phyloP scores from a whole-genome alignment of 108 stramenopile genomes.

The Cyclotella kingstonii region DNA sequence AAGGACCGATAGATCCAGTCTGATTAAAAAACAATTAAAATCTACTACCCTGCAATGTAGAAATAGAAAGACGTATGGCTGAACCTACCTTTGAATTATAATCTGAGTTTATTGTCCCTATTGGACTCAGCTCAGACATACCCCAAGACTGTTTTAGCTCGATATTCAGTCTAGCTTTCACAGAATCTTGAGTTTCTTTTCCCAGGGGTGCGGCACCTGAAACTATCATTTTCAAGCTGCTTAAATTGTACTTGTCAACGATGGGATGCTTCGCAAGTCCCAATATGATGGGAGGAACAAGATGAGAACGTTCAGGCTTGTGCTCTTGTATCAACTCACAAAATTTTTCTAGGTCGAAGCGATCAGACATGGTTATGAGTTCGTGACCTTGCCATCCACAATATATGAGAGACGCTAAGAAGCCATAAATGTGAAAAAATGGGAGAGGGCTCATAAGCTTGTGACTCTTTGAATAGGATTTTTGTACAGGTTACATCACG shows the following conservation, averaged over 20 bases:
- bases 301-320: conserved; percentile 71
- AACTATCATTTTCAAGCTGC: conserved; percentile 54
- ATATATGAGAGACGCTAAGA: conserved; percentile 59
- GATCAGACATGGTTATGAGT: conserved; percentile 68
- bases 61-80: too few species aligned
- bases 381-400: conserved; percentile 67
- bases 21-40: too few species aligned
- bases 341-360: conserved; percentile 82
- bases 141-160: conserved; percentile 89
- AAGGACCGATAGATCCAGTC: conserved; percentile 69
- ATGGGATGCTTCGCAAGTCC: conserved; percentile 76
- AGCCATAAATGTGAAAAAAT: conserved; percentile 94
- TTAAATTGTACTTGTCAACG: conserved; percentile 78
- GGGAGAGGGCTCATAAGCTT: conserved; percentile 82
- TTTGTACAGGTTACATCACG: too few species aligned
- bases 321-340: conserved; percentile 70
- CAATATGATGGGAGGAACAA: conserved; percentile 89
- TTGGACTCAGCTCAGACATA: conserved; percentile 61
- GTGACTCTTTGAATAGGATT: conserved; percentile 51
- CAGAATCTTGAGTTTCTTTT: conserved; percentile 60
- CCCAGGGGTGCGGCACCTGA: conserved; percentile 89
- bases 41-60: too few species aligned
- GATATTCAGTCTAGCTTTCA: conserved; percentile 50
- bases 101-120: conserved; percentile 71
- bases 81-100: conserved; percentile 21